Evolutionary conservation across 768 basidiomycete genomes (phyloP).

Genomic region (Hysterangium stoloniferum): DNA sequence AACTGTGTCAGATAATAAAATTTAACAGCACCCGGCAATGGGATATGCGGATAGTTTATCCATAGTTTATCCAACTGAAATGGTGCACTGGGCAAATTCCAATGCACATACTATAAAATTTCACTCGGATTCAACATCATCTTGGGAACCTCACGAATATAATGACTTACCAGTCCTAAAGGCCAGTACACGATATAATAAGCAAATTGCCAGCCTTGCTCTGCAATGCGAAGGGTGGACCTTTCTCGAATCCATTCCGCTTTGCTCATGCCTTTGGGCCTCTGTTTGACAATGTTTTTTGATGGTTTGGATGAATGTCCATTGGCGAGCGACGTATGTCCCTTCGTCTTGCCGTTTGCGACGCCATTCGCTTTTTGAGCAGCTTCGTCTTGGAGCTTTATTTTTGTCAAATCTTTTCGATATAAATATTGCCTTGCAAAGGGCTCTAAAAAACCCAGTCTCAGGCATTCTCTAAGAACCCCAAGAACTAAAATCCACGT

Average conservation of each 20-base stretch:
- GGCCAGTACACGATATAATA: conserved; percentile 74
- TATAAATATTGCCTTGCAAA: conserved; percentile 70
- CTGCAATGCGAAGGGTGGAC: conserved; percentile 81
- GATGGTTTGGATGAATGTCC: conserved; percentile 22
- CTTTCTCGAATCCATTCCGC: conserved; percentile 58
- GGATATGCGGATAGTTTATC: conserved; percentile 75
- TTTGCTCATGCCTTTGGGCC: conserved; percentile 23
- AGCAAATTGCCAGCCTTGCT: conserved; percentile 86
- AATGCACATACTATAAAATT: conserved; percentile 68
- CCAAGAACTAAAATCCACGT: conserved; percentile 84
- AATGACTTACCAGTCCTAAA: conserved; percentile 67
- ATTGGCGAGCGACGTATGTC: conserved; percentile 17
- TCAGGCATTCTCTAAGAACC: conserved; percentile 69
- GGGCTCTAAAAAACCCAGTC: conserved; percentile 70
- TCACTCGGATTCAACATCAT: conserved; percentile 11
- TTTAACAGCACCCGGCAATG: conserved; percentile 75
- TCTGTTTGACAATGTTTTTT: background rate
- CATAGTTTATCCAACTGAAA: conserved; percentile 63
- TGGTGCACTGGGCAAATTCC: conserved; percentile 56
- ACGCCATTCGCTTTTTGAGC: conserved; percentile 27
- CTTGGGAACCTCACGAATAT: conserved; percentile 11
- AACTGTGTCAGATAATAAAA: conserved; percentile 82
- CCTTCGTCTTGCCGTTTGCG: conserved; percentile 18
- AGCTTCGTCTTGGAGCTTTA: conserved; percentile 16
- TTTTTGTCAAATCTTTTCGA: conserved; percentile 37